phyloP scores from a whole-genome alignment of 2,329 filamentous ascomycete species.

The Didymella sp. region DNA sequence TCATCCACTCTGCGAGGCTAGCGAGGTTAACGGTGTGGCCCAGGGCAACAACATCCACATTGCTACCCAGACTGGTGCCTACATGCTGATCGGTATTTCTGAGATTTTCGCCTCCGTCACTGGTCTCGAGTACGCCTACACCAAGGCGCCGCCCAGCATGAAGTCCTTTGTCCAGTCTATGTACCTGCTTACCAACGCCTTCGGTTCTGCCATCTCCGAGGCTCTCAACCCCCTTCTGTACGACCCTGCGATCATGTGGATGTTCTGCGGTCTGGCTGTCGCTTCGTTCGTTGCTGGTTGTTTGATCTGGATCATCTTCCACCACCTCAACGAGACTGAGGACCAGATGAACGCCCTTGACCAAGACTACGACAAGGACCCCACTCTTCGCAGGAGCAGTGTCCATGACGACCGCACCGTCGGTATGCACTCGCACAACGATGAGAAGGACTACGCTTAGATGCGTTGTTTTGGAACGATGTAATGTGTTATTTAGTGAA shows the following conservation, averaged over 20 bases:
- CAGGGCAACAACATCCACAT: conserved; percentile 55
- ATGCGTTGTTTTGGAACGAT: conserved; percentile 5
- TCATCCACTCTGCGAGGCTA: conserved; percentile 45
- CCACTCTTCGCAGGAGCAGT: conserved; percentile 35
- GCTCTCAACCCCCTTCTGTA: conserved; percentile 67
- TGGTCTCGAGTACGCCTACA: conserved; percentile 58
- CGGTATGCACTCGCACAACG: conserved; percentile 12
- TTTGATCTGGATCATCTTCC: conserved; percentile 49
- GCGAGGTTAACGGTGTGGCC: conserved; percentile 37
- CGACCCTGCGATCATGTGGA: conserved; percentile 72
- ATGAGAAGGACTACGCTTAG: conserved; percentile 15
- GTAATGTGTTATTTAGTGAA: conserved; percentile 20
- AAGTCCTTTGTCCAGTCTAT: conserved; percentile 60
- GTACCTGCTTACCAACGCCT: conserved; percentile 67
- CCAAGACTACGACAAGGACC: conserved; percentile 43
- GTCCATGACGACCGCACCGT: conserved; percentile 22
- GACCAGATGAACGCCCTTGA: conserved; percentile 49
- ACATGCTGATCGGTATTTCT: conserved; percentile 56
- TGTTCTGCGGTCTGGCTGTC: conserved; percentile 54
- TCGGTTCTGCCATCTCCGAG: conserved; percentile 67
- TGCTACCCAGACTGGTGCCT: conserved; percentile 55
- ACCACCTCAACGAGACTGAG: conserved; percentile 48
- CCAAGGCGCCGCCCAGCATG: conserved; percentile 57
- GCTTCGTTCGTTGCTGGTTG: conserved; percentile 41
- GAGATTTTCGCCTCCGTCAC: conserved; percentile 59